These are phyloP conservation scores for Cystobasidium tubakii DNA, from an alignment of 768 basidiomycete species.

Conservation along the genomic window DNA sequence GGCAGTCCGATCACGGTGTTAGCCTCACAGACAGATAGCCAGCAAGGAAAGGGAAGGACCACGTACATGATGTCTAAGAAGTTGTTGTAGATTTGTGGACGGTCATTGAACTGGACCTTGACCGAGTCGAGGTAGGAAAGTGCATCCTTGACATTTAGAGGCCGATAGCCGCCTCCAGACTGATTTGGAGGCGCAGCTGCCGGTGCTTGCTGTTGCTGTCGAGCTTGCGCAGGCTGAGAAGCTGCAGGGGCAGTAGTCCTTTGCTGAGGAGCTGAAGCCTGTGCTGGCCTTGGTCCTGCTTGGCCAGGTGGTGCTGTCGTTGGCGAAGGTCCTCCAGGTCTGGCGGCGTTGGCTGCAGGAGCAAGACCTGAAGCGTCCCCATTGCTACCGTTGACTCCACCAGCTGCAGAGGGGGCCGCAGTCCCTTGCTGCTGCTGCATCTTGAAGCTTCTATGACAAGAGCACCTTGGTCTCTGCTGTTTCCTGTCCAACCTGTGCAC, in stretches of 20 bases:
- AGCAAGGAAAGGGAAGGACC: background rate
- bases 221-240: background rate
- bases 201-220: conserved; percentile 5
- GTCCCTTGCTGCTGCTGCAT: background rate
- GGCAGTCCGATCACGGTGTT: conserved; percentile 4
- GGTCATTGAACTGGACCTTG: conserved; percentile 46
- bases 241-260: background rate
- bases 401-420: background rate
- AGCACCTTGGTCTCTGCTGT: no score
- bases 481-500: no score
- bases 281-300: background rate
- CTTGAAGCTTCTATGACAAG: no score
- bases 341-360: background rate
- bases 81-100: conserved; percentile 45
- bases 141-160: conserved; percentile 44
- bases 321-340: background rate
- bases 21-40: background rate
- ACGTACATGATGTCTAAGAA: conserved; percentile 65
- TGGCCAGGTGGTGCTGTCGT: background rate
- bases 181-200: conserved; percentile 4
- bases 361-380: background rate
- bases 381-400: background rate
- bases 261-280: background rate
- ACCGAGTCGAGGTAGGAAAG: conserved; percentile 48
- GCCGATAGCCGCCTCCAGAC: background rate